Percentiles rank a stretch among this genome's conserved stretches.
phyloP scores from a whole-genome alignment of 1,139 yeast species.

The Pichia sp. region DNA sequence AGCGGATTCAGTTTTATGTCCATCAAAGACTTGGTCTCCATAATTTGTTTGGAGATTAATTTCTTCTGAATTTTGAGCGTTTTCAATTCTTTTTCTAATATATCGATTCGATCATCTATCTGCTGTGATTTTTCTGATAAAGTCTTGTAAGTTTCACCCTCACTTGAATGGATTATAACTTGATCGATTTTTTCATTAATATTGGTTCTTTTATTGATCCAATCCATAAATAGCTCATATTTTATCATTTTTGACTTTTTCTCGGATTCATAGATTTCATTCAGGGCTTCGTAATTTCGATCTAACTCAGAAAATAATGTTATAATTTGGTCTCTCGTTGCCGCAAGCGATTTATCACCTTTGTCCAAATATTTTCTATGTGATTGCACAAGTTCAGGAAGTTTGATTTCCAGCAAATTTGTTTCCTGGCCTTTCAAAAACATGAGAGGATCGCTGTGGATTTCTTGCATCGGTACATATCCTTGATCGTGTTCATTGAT shows the following conservation, averaged over 20 bases:
- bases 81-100: slow-evolving; percentile 32
- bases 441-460: slow-evolving; percentile 27
- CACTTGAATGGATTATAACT: slow-evolving; percentile 31
- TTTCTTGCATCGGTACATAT: slow-evolving; percentile 2
- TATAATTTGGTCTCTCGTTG: slow-evolving; percentile 24
- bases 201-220: slow-evolving; percentile 36
- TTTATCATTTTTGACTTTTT: slow-evolving; percentile 26
- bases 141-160: slow-evolving; percentile 37
- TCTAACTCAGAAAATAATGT: slow-evolving; percentile 30
- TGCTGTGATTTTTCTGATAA: slow-evolving; percentile 30
- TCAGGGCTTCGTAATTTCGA: slow-evolving; percentile 37
- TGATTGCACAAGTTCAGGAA: slow-evolving; percentile 21
- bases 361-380: slow-evolving; percentile 24
- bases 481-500: neutral
- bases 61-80: slow-evolving; percentile 32
- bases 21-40: slow-evolving; percentile 33
- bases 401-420: slow-evolving; percentile 19
- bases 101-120: slow-evolving; percentile 35
- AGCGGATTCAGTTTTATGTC: slow-evolving; percentile 22
- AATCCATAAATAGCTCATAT: slow-evolving; percentile 30
- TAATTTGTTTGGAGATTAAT: slow-evolving; percentile 35
- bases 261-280: slow-evolving; percentile 42
- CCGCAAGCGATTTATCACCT: slow-evolving; percentile 30
- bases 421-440: slow-evolving; percentile 28
- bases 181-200: slow-evolving; percentile 32